Evolutionary conservation across 768 basidiomycete genomes (phyloP), one percentile per base, ranked within the genome.

Genomic region (Termitomyces sp.): DNA sequence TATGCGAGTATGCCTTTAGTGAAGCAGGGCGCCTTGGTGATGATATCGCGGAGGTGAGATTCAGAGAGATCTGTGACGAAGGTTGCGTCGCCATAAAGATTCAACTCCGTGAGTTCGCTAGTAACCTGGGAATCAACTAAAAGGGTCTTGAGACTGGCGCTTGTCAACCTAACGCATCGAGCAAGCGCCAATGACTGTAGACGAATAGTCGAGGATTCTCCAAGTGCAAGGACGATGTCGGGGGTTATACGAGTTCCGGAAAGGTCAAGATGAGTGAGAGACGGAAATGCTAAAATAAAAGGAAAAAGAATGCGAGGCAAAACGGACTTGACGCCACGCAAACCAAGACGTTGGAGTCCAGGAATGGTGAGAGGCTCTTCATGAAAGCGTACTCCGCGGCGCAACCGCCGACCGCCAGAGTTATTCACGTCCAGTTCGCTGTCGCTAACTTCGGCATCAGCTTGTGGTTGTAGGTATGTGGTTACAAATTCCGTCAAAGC

Each of bases 51-150:
- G 16, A 98, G 76, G 53, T 97, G 86, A 32, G 81, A 79, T 53
- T 73, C 75, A 7, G 81, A 78, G 32, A 98, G 76, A 2, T 90
- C 85, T 18, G 86, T 89, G 0, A 83, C 76, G 71, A 89, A 94
- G 0, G 94, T 92, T 71, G 78, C 79, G 67, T 97, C 94, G 27
- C 93, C 94, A 65, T 92, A 97, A 5, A 99, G 80, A 57, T 90
- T 91, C 32, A 99, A 79, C 67, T 98, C 92, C 36, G 74, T 77
- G 53, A 95, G 74, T 42, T 78, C 75, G 34, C 70, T 69, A 3
- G 88, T 82, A 5, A 84, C 86, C 0, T 82, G 82, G 1, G 90
- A 86, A 27, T 82, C 71, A 43, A 90, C 69, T 51, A 97, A 76
- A 72, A 97, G 87, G 26, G 80, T 70, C 48, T 81, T 82, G 66